Percentiles rank a stretch among this genome's conserved stretches.
These are phyloP conservation scores for Fragaria ananassa DNA, from an alignment of 306 rosid species.

Conservation along the genomic window DNA sequence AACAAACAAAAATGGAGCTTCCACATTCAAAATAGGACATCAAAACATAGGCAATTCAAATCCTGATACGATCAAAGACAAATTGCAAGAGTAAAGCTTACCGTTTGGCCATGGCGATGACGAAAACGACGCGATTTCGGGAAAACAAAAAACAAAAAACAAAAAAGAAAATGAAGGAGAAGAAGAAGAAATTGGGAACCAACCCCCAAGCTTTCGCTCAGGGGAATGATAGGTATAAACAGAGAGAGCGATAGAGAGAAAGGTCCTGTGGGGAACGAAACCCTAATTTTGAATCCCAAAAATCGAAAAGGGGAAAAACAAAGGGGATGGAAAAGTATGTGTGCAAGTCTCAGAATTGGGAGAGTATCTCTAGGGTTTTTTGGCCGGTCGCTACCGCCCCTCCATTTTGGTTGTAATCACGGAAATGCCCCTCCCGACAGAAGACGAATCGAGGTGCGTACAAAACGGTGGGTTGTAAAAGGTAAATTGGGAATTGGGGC, in stretches of 20 bases:
- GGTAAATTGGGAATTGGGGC: not conserved
- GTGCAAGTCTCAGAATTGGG: not conserved
- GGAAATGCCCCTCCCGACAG: not conserved
- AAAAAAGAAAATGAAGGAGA: not conserved
- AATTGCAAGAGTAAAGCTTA: not conserved
- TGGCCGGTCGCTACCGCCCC: conserved; percentile 19
- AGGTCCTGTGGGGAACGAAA: not conserved
- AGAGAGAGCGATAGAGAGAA: not conserved
- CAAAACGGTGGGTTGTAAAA: conserved; percentile 3
- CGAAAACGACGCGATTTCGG: not conserved
- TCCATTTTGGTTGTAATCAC: not conserved
- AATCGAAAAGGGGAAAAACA: not conserved
- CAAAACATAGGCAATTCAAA: not conserved
- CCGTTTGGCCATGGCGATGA: conserved; percentile 68
- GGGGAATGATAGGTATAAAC: not conserved
- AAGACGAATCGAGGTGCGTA: conserved; percentile 1
- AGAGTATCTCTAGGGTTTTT: conserved; percentile 19
- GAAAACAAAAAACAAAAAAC: not conserved
- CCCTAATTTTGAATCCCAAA: not conserved
- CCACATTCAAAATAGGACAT: not conserved
- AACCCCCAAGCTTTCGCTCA: conserved; percentile 16
- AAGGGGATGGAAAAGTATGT: not conserved
- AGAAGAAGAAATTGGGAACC: not conserved
- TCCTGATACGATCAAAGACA: not conserved
- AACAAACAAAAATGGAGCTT: not conserved